Base-by-base conservation (phyloP, 2,329 filamentous ascomycete genomes). In the Arthroderma sp. region DNA sequence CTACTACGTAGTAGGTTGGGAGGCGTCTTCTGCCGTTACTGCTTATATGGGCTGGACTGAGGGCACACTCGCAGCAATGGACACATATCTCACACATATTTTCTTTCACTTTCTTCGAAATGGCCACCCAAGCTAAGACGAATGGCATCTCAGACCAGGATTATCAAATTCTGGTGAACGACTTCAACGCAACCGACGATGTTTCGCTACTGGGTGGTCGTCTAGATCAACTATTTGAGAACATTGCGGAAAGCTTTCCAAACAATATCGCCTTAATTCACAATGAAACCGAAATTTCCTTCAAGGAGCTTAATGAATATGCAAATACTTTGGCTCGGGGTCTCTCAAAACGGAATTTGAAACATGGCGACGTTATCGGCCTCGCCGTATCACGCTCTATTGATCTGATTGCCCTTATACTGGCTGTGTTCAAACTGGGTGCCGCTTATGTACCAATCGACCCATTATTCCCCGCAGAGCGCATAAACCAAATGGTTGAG, bases 361-460 rank as follows among this genome's bases (percentile, higher is more conserved):
- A 36, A 36, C 34, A n/a, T 28, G 38, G 28, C 28, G 38, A 40
- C 27, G 11, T 40, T 22, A 10, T 40, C 34, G 38, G 11, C 28
- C 11, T 40, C 27, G 27, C 28, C 28, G 10, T 40, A 27, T n/a
- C 11, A 6, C 11, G 28, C 11, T 22, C 11, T 27, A 27, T 22
- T n/a, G 11, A 40, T 27, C 11, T 40, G 11, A 40, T 29, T 9
- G 38, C 28, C n/a, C n/a, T 28, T 15, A 15, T 29, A 22, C 11
- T 40, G 27, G 38, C 38, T n/a, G 11, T 40, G 38, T 40, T 15
- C n/a, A 29, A 40, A 27, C 28, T 27, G 2, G 38, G 38, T 40
- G 38, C 11, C n/a, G 38, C 38, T 22, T 40, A 40, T 40, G 38
- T 40, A 40, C 38, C 38, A 28, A 40, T 40, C n/a, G 38, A 40